Evolutionary conservation across 305 asterid genomes (phyloP), one percentile per base, ranked within the genome.

Genomic region (Petunia hybrid): DNA sequence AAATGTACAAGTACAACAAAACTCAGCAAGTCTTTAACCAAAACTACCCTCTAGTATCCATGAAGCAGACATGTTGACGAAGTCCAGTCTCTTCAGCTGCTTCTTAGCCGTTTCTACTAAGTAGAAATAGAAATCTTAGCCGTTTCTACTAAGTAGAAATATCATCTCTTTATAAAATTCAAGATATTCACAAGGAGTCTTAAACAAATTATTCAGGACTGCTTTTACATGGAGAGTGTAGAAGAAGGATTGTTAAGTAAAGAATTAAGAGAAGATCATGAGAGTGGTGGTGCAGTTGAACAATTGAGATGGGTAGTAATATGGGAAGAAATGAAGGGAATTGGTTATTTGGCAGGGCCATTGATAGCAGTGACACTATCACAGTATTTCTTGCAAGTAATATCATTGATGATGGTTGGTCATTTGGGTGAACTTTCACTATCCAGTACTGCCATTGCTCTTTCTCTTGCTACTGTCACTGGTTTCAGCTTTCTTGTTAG

Each of bases 321-420:
- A 16, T 46, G 82, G 83, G 84, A 56, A 64, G 94, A 90, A 80
- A 62, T 87, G 90, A 91, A 89, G 84, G 85, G 60, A 63, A 2
- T 88, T 82, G 91, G 91, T 65, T 89, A 90, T 48, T 46, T 90
- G 78, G 92, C 92, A n/a, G 95, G 87, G 22, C 92, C 95, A 0
- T 86, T 90, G 93, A 85, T 90, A 57, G 86, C 89, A 4, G 93
- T 91, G n/a, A 90, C 91, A 82, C 65, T 91, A 43, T 89, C 95
- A 13, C 83, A 71, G 66, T 86, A 79, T 84, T 53, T 91, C 63
- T 83, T 89, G n/a, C 89, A 82, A 78, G 87, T 88, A 5, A 84
- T 89, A 3, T 90, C 91, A 0, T 1, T 90, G 60, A 89, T 84
- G 90, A 91, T 91, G 93, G 92, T 91, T 53, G 95, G 95, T 62